Evolutionary conservation across 768 basidiomycete genomes (phyloP), one percentile per base, ranked within the genome.

Genomic region (Coprinopsis sp.): DNA sequence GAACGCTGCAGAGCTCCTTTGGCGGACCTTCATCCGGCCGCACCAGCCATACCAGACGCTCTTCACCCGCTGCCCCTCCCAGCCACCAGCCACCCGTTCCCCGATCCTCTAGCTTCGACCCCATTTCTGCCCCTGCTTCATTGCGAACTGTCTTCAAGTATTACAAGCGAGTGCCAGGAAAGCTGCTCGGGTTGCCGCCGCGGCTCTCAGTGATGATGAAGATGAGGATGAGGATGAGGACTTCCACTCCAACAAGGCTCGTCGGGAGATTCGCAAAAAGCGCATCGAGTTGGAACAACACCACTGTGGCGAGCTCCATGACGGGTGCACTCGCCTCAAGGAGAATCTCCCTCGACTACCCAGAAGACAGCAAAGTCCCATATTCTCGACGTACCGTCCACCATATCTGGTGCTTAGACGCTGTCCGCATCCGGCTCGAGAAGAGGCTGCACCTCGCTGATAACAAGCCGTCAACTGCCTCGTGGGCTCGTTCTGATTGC

Each of bases 341-440:
- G 87, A 91, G 58, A 85, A 84, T 46, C 82, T 56, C 92, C 92
- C 23, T 75, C 84, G 50, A 87, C 85, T 37, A 92, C 91, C 72
- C 90, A 93, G 76, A 90, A 92, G 75, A 83, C 88, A 90, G 86
- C 78, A 95, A 95, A 71, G 87, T 91, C 44, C 88, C 84, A 51
- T 72, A 93, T 46, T 77, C 94, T 56, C 92, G 94, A 59, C 82
- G 91, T 60, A 82, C 91, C 33, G 88, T 87, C 53, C 82, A 80
- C 44, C 89, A 93, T 68, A 86, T 94, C 72, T 79, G 82, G 69
- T 83, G 88, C 56, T 82, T 93, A 58, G 88, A 92, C 72, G 79
- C 84, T 63, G 81, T 84, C 56, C 84, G 82, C 54, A 76, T 76
- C 49, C 81, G 85, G 59, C 71, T 87, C 55, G 86, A 88, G 73